Evolutionary conservation across 1,284 basidiomycete species (phyloP).

Genomic region (Pseudozyma pruni): DNA sequence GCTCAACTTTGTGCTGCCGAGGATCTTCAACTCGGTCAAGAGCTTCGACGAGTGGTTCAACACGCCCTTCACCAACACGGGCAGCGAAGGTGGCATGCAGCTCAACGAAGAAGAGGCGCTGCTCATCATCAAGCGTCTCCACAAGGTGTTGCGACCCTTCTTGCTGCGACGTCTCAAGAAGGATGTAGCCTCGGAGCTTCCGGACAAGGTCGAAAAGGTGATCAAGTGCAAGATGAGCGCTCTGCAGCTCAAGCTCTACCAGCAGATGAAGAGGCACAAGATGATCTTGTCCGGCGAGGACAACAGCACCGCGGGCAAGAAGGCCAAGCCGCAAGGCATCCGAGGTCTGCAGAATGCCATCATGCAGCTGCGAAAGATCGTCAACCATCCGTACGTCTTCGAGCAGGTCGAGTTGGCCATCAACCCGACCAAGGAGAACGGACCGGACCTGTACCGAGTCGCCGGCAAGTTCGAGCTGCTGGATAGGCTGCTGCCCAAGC

Average conservation of each 20-base stretch:
- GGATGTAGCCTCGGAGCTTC: constrained; percentile 96
- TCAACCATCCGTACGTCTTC: constrained; percentile 84
- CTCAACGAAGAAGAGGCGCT: constrained; percentile 99
- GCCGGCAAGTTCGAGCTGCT: constrained; percentile 97
- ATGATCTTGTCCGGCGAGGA: constrained; percentile 74
- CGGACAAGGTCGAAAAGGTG: constrained; percentile 99
- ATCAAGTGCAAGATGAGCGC: constrained; percentile 98
- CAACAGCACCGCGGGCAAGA: constrained; percentile 53
- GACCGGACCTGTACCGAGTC: constrained; percentile 81
- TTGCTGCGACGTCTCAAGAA: constrained; percentile 95
- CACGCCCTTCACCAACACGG: constrained; percentile 97
- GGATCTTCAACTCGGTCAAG: constrained; percentile 99
- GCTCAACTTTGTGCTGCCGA: constrained; percentile 97
- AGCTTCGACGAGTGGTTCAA: constrained; percentile 99
- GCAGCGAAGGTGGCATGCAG: constrained; percentile 82
- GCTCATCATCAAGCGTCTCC: constrained; percentile 95
- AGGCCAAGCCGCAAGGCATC: constrained; percentile 65
- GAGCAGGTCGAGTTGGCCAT: constrained; percentile 92
- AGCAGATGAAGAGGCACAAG: constrained; percentile 97
- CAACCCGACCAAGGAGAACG: constrained; percentile 81
- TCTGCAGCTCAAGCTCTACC: constrained; percentile 92
- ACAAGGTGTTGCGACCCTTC: constrained; percentile 98
- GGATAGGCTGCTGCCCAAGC: constrained; percentile 90
- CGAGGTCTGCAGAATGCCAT: constrained; percentile 88
- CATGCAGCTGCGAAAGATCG: constrained; percentile 99